Evolutionary conservation across 1,284 basidiomycete species (phyloP), one percentile per base, ranked within the genome.

Genomic region (Ustilago trichophora): DNA sequence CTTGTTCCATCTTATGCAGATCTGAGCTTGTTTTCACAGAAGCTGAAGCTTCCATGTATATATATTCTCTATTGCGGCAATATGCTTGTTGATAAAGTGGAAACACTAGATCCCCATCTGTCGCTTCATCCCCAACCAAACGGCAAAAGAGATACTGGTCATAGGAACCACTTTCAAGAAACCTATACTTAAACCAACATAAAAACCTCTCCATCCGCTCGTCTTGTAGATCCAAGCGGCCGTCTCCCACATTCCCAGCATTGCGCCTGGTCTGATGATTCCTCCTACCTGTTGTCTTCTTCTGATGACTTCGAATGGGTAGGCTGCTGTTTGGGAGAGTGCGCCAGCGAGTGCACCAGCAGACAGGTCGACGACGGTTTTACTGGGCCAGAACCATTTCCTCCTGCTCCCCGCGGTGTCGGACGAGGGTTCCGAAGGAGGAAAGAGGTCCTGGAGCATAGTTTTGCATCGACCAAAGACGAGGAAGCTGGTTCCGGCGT

Each of bases 151-250:
- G 33, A 81, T 78, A 44, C 75, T 76, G 15, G 91, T 96, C 93
- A 98, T 97, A 12, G 95, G 95, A 46, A 98, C 87, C n/a, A 97
- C 89, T 85, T 98, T 98, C 55, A 98, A 78, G 83, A 93, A 96
- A 0, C 96, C 96, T 70, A 98, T 92, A 55, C 88, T 88, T 68
- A 99, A 83, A 0, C 96, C 96, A 13, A 97, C 89, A 78, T 91
- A 98, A 82, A 98, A 98, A 0, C 93, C 94, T 76, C 88, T 85
- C 88, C 87, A 90, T 2, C 94, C 93, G 27, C 85, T 84, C 8
- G 85, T 83, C 9, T 78, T 78, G 85, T 89, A 96, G 18, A 99
- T 88, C 13, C 83, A 83, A 34, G 82, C 40, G 0, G 68, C 67
- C 7, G 80, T 81, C 46, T 81, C 80, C 22, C 50, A 33, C 57